Evolutionary conservation across 176 grass and related monocot genomes (phyloP).

Genomic region (Bromus sterilis): DNA sequence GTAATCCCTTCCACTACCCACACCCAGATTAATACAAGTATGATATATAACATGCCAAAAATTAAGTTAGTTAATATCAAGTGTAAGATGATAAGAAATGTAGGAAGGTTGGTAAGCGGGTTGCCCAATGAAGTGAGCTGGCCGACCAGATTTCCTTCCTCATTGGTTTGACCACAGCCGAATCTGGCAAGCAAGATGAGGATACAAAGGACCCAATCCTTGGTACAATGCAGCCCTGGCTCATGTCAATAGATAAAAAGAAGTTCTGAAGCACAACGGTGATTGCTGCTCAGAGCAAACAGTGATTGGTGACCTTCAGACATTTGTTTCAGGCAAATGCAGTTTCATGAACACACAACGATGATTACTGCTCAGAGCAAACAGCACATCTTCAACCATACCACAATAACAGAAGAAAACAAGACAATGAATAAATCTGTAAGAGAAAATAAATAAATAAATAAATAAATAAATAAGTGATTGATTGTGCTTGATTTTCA

Average conservation of each 20-base stretch:
- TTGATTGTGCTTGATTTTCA: conserved; percentile 54
- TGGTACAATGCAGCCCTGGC: conserved; percentile 37
- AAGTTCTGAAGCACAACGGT: too few relatives aligned
- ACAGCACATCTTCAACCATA: conserved; percentile 66
- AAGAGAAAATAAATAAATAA: too few relatives aligned
- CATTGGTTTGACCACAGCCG: conserved; percentile 32
- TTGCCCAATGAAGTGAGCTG: conserved; percentile 13
- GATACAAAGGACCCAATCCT: conserved; percentile 4
- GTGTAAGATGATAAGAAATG: background rate
- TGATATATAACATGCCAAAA: too few relatives aligned
- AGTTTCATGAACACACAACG: conserved; percentile 45
- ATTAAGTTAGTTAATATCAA: too few relatives aligned
- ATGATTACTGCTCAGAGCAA: conserved; percentile 53
- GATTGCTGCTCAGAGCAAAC: too few relatives aligned
- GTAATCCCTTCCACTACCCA: background rate
- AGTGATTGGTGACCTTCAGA: conserved; percentile 30
- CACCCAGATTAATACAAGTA: background rate
- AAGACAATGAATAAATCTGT: background rate
- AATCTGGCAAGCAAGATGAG: conserved; percentile 31
- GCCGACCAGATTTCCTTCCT: conserved; percentile 42
- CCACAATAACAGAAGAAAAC: background rate
- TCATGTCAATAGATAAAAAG: background rate
- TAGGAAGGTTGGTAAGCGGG: conserved; percentile 40
- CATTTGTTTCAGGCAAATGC: conserved; percentile 83
- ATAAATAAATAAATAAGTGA: background rate